phyloP scores from a whole-genome alignment of 768 basidiomycete species.

The Leccinum disarticulatum region DNA sequence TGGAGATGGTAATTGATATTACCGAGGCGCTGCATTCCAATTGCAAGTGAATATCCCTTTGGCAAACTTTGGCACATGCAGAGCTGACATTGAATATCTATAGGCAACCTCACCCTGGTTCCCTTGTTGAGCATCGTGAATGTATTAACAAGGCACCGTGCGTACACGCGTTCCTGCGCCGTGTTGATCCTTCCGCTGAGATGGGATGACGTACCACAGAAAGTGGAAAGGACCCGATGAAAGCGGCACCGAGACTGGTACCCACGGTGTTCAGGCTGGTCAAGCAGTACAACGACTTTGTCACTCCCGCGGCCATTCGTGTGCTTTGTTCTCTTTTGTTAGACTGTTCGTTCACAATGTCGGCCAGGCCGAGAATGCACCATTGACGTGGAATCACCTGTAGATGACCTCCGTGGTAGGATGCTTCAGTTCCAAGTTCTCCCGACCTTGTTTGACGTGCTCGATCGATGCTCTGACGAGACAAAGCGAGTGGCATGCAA shows the following conservation, averaged over 20 bases:
- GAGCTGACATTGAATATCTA: conserved; percentile 1
- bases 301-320: conserved; percentile 28
- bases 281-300: conserved; percentile 26
- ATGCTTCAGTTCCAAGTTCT: conserved; percentile 20
- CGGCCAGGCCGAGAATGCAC: neutral
- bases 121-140: conserved; percentile 21
- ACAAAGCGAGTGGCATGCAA: conserved; percentile 13
- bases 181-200: neutral
- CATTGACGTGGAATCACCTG: conserved; percentile 1
- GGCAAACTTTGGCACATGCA: neutral
- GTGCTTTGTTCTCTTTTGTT: conserved; percentile 24
- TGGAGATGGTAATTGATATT: conserved; percentile 18
- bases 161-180: neutral
- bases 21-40: conserved; percentile 14
- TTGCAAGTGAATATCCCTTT: conserved; percentile 8
- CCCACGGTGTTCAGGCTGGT: conserved; percentile 20
- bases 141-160: conserved; percentile 17
- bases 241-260: conserved; percentile 1
- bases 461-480: conserved; percentile 21
- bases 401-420: conserved; percentile 20
- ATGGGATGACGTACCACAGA: neutral
- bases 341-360: conserved; percentile 15
- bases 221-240: conserved; percentile 14
- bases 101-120: conserved; percentile 26
- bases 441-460: conserved; percentile 17